Conservation (phyloP, 352 stramenopile genomes). For the Proteromonas lacertae region DNA sequence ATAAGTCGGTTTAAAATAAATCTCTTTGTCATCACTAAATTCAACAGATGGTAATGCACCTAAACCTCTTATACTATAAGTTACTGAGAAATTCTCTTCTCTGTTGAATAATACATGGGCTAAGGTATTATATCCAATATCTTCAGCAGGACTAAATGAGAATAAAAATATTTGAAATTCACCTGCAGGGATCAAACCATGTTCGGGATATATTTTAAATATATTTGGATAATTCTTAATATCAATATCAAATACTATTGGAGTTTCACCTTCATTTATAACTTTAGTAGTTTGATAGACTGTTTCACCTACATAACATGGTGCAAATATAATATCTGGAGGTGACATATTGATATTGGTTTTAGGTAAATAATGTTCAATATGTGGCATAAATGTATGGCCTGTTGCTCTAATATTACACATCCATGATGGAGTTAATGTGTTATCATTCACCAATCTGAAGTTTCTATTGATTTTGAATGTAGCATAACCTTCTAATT, state of each 20-base stretch:
- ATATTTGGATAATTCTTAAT: background rate
- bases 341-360: slow-evolving; percentile 13
- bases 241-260: slow-evolving; percentile 34
- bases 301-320: slow-evolving; percentile 37
- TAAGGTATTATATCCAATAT: no score
- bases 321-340: slow-evolving; percentile 28
- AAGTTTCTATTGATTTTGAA: slow-evolving; percentile 69
- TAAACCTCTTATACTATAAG: no score
- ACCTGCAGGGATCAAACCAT: background rate
- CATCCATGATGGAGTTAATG: slow-evolving; percentile 50
- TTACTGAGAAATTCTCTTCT: no score
- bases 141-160: slow-evolving; percentile 6
- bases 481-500: slow-evolving; percentile 39
- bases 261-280: slow-evolving; percentile 42
- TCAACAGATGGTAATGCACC: no score
- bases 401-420: slow-evolving; percentile 25
- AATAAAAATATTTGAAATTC: background rate
- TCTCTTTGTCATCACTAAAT: no score
- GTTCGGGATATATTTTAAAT: background rate
- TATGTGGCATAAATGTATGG: slow-evolving; percentile 48
- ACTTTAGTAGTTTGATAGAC: slow-evolving; percentile 47
- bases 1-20: slow-evolving; percentile 40
- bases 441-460: slow-evolving; percentile 50
- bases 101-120: no score
- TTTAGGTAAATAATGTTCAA: slow-evolving; percentile 46